A percentile compares a stretch with the other conserved stretches of the same genome.
phyloP scores from a whole-genome alignment of 1,284 basidiomycete genomes.

The Marasmius oreades region DNA sequence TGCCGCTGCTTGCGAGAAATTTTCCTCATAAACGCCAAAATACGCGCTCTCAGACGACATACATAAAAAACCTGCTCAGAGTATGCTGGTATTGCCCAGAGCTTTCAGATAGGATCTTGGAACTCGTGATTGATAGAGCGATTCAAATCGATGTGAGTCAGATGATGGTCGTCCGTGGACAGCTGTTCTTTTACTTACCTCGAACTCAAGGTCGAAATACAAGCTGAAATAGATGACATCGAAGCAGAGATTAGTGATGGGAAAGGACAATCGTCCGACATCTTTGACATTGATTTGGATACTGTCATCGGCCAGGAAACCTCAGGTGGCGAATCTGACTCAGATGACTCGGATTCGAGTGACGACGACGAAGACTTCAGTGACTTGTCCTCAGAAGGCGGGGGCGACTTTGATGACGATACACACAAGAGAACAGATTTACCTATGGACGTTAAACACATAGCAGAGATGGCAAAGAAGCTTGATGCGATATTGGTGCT shows the following conservation, averaged over 20 bases:
- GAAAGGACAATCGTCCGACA: constrained; percentile 45
- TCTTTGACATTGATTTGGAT: constrained; percentile 83
- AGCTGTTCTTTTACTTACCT: neutral
- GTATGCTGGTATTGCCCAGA: constrained; percentile 90
- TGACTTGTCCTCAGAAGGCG: constrained; percentile 68
- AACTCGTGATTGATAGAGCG: constrained; percentile 85
- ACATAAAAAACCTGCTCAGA: constrained; percentile 86
- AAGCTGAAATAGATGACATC: constrained; percentile 91
- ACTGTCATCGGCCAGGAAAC: constrained; percentile 72
- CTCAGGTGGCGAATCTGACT: constrained; percentile 50
- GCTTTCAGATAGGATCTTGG: constrained; percentile 81
- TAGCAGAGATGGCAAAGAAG: constrained; percentile 87
- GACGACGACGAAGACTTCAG: constrained; percentile 51
- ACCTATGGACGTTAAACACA: constrained; percentile 57
- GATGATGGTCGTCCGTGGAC: constrained; percentile 7
- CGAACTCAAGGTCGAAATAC: constrained; percentile 82
- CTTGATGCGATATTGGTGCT: constrained; percentile 86
- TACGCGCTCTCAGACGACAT: constrained; percentile 80
- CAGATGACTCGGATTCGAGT: constrained; percentile 39
- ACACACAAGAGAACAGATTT: constrained; percentile 37
- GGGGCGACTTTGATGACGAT: constrained; percentile 47
- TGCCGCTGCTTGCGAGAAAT: constrained; percentile 78
- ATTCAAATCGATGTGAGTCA: constrained; percentile 91
- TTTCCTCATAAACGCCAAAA: constrained; percentile 95
- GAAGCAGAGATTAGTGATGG: constrained; percentile 51